phyloP scores from a whole-genome alignment of 164 flowering plant genomes.

The Stephania japonica region DNA sequence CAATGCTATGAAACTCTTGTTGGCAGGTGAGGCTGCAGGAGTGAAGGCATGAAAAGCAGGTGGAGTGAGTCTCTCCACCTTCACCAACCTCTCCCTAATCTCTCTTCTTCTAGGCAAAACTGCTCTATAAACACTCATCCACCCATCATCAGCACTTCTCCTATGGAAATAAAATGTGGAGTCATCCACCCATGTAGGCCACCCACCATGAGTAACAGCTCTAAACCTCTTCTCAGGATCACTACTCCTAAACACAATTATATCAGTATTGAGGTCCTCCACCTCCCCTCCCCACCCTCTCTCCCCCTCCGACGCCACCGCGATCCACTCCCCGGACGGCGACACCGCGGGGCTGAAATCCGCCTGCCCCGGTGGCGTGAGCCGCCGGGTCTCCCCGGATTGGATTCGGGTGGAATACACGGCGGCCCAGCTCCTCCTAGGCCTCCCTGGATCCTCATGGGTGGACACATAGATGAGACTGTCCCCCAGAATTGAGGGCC shows the following conservation, averaged over 20 bases:
- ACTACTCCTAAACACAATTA: slow-evolving; percentile 55
- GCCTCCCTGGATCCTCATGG: slow-evolving; percentile 49
- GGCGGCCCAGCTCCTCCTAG: slow-evolving; percentile 81
- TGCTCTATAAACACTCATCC: slow-evolving; percentile 77
- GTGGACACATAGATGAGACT: slow-evolving; percentile 70
- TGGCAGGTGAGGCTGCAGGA: slow-evolving; percentile 53
- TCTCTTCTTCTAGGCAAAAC: slow-evolving; percentile 24
- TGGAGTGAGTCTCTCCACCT: slow-evolving; percentile 64
- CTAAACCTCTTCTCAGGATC: slow-evolving; percentile 62
- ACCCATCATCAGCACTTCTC: slow-evolving; percentile 47
- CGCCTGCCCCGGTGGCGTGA: slow-evolving; percentile 63
- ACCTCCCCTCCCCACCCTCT: slow-evolving; percentile 76
- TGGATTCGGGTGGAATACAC: slow-evolving; percentile 60
- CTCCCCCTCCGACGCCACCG: slow-evolving; percentile 75
- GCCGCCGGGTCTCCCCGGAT: slow-evolving; percentile 51
- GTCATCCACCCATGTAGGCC: slow-evolving; percentile 89
- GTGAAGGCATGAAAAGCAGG: slow-evolving; percentile 90
- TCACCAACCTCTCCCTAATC: slow-evolving; percentile 28
- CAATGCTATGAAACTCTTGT: slow-evolving; percentile 51
- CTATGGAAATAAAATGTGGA: slow-evolving; percentile 68
- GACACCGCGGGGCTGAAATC: slow-evolving; percentile 89
- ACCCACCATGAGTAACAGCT: slow-evolving; percentile 75
- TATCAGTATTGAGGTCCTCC: slow-evolving; percentile 61
- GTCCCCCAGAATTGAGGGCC: slow-evolving; percentile 54
- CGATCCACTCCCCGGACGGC: slow-evolving; percentile 73